These are phyloP conservation scores for Hepatocystis sp. DNA, from an alignment of 169 alveolate species.

Conservation along the genomic window DNA sequence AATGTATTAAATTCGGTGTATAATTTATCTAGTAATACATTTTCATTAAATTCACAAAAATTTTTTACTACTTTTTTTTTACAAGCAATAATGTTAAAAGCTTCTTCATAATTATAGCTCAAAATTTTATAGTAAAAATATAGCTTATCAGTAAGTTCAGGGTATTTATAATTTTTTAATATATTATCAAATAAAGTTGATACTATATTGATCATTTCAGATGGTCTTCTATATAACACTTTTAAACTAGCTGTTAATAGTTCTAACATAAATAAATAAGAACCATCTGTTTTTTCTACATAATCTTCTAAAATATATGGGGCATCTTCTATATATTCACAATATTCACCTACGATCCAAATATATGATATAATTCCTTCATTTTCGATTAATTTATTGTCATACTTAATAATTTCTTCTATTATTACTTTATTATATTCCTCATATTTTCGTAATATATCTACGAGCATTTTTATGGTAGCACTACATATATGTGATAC, in stretches of 20 bases:
- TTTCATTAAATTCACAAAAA: conserved; percentile 74
- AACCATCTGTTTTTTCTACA: conserved; percentile 83
- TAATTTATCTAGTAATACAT: conserved; percentile 60
- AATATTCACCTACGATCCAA: conserved; percentile 84
- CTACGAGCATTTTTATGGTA: conserved; percentile 87
- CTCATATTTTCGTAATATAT: conserved; percentile 87
- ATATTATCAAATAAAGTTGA: conserved; percentile 86
- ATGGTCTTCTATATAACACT: conserved; percentile 94
- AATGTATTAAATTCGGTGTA: conserved; percentile 69
- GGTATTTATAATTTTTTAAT: conserved; percentile 73
- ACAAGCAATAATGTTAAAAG: conserved; percentile 67
- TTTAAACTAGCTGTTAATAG: conserved; percentile 90
- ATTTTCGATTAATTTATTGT: conserved; percentile 62
- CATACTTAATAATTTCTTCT: conserved; percentile 76
- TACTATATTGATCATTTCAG: conserved; percentile 93
- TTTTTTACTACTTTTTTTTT: conserved; percentile 72
- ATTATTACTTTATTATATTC: conserved; percentile 85
- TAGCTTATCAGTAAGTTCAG: conserved; percentile 75
- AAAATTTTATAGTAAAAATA: conserved; percentile 52
- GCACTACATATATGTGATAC: conserved; percentile 87
- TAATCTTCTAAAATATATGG: conserved; percentile 86
- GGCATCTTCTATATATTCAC: conserved; percentile 84
- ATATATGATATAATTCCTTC: conserved; percentile 71
- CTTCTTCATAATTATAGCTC: conserved; percentile 75
- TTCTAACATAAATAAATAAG: conserved; percentile 83